A percentile compares a stretch with the other conserved stretches of the same genome.
Evolutionary conservation across 2,329 filamentous ascomycete genomes (phyloP).

Genomic region (Aureobasidium sp.): DNA sequence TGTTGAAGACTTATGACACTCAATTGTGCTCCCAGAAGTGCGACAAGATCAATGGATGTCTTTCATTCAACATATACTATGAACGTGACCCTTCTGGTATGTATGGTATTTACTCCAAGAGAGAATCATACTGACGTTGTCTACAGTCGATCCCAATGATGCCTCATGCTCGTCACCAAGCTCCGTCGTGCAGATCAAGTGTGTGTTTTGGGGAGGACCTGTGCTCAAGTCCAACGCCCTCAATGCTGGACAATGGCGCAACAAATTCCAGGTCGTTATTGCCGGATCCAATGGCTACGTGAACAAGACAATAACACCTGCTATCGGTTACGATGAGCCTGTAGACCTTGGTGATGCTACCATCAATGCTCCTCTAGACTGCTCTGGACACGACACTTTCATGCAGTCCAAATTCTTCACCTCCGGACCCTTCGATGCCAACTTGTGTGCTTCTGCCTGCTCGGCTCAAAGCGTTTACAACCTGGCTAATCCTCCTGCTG

Average conservation of each 20-base stretch:
- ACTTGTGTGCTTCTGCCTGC: slow-evolving; percentile 24
- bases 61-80: slow-evolving; percentile 21
- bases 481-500: slow-evolving; percentile 14
- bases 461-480: slow-evolving; percentile 12
- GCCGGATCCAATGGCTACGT: slow-evolving; percentile 36
- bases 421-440: slow-evolving; percentile 24
- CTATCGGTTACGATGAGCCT: slow-evolving; percentile 21
- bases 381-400: slow-evolving; percentile 22
- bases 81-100: slow-evolving; percentile 29
- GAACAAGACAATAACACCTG: slow-evolving; percentile 21
- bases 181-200: slow-evolving; percentile 17
- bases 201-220: slow-evolving; percentile 28
- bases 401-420: slow-evolving; percentile 23
- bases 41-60: slow-evolving; percentile 16
- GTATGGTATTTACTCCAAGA: slow-evolving; percentile 22
- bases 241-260: slow-evolving; percentile 30
- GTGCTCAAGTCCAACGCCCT: slow-evolving; percentile 25
- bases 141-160: slow-evolving; percentile 15
- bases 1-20: slow-evolving; percentile 16
- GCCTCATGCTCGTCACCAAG: slow-evolving; percentile 8
- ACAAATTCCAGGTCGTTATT: slow-evolving; percentile 34
- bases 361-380: slow-evolving; percentile 29
- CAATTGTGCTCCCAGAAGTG: slow-evolving; percentile 15
- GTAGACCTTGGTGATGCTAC: slow-evolving; percentile 24
- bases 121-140: not conserved